phyloP scores from a whole-genome alignment of 2,329 filamentous ascomycete genomes.

The Beauveria sp. region DNA sequence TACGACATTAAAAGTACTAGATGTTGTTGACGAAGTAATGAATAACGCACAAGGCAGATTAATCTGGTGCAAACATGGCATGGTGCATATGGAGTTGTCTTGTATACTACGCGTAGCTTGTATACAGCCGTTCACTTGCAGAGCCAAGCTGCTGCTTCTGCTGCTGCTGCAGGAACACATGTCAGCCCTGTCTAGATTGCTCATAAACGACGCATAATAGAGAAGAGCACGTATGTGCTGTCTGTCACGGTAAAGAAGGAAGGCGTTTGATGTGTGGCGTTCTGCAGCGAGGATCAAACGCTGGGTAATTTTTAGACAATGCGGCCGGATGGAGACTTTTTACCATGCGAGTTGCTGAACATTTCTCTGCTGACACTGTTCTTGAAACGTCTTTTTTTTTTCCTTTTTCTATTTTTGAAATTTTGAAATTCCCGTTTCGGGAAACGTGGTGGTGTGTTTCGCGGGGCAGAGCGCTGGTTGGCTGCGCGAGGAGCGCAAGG shows the following conservation, averaged over 20 bases:
- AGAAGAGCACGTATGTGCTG: background rate
- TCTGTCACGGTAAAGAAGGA: background rate
- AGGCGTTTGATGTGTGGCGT: background rate
- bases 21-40: conserved; percentile 2
- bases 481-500: no score
- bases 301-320: no score
- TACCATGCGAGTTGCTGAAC: no score
- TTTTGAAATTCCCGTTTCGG: no score
- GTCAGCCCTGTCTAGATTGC: background rate
- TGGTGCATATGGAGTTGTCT: background rate
- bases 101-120: no score
- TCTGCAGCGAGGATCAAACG: background rate
- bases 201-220: background rate
- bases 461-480: no score
- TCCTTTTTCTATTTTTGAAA: no score
- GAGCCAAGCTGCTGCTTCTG: background rate
- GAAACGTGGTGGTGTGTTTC: no score
- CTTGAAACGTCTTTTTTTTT: no score
- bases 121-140: background rate
- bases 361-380: no score
- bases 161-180: background rate
- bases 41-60: background rate
- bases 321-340: no score
- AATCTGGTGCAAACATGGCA: no score
- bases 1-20: background rate